Percentiles rank a stretch among this genome's conserved stretches.
phyloP scores from a whole-genome alignment of 2,329 filamentous ascomycete genomes.

The Knufia petricola region DNA sequence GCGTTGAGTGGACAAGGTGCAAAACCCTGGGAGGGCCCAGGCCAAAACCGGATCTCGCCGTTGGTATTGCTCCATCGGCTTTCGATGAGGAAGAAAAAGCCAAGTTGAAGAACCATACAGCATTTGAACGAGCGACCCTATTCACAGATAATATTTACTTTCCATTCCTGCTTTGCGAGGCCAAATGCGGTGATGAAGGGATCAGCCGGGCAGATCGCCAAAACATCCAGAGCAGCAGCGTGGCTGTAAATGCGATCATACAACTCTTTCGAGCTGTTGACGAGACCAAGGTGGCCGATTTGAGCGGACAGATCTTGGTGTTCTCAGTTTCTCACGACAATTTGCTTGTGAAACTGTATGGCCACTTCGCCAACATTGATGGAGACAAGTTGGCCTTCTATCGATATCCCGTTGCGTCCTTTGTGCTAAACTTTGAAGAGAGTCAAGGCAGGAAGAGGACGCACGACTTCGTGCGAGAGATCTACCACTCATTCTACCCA shows the following conservation, averaged over 20 bases:
- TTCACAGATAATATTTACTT: constrained; percentile 7
- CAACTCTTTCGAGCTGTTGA: constrained; percentile 4
- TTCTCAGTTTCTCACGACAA: constrained; percentile 9
- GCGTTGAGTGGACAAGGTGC: constrained; percentile 1
- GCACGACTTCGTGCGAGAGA: constrained; percentile 11
- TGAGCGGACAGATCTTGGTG: constrained; percentile 8
- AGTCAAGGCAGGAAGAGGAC: constrained; percentile 6
- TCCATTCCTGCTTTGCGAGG: constrained; percentile 7
- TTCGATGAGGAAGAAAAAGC: constrained; percentile 4
- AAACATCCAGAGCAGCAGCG: constrained; percentile 6
- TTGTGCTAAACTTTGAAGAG: background rate
- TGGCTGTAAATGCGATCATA: constrained; percentile 5
- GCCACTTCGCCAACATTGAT: constrained; percentile 2
- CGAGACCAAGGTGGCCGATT: background rate
- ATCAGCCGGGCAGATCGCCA: constrained; percentile 2
- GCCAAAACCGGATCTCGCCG: background rate
- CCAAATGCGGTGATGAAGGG: constrained; percentile 1
- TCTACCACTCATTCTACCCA: constrained; percentile 11
- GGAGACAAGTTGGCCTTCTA: constrained; percentile 7
- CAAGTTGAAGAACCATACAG: background rate
- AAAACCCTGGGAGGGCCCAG: constrained; percentile 6
- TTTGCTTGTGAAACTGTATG: constrained; percentile 2
- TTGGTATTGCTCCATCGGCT: constrained; percentile 3
- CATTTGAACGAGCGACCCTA: background rate
- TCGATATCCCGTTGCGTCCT: constrained; percentile 2